Conservation (phyloP, 805 yeast species). For the Metschnikowia shivogae region DNA sequence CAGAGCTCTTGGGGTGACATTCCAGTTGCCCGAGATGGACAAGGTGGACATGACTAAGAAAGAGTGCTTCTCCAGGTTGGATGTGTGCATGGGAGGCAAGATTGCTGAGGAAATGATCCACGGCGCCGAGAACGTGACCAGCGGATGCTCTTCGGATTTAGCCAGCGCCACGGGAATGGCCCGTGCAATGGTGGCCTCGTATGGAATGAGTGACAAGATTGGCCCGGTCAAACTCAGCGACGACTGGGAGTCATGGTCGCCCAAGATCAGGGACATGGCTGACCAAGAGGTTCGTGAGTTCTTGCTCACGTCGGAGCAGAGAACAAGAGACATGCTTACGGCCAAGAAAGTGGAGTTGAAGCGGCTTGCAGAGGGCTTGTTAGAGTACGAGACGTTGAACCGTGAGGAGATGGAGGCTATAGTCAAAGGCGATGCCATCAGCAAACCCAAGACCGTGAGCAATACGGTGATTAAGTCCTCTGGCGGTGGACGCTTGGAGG, state of each 20-base stretch:
- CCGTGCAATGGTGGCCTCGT: conserved; percentile 92
- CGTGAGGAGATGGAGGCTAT: conserved; percentile 86
- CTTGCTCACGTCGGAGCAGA: conserved; percentile 68
- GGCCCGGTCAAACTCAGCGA: conserved; percentile 91
- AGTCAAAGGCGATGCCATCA: conserved; percentile 72
- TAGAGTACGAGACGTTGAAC: conserved; percentile 92
- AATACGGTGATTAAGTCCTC: conserved; percentile 54
- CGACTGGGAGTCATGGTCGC: conserved; percentile 94
- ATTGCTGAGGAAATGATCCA: conserved; percentile 92
- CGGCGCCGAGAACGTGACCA: conserved; percentile 88
- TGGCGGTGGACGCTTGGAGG: conserved; percentile 18
- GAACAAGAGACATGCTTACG: conserved; percentile 67
- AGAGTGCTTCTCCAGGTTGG: conserved; percentile 87
- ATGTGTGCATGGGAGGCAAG: conserved; percentile 99
- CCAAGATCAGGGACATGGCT: conserved; percentile 80
- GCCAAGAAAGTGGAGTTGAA: conserved; percentile 67
- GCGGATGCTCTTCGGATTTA: conserved; percentile 93
- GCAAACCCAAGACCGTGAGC: conserved; percentile 62
- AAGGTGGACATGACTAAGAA: conserved; percentile 87
- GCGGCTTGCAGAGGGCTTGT: conserved; percentile 85
- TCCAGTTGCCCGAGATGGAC: conserved; percentile 97
- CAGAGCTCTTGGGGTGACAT: conserved; percentile 92
- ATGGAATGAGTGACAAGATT: conserved; percentile 91
- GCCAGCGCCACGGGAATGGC: conserved; percentile 89
- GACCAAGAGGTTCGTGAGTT: conserved; percentile 85